Conservation (phyloP, 306 rosid genomes). For the Ammopiptanthus mongolicus region DNA sequence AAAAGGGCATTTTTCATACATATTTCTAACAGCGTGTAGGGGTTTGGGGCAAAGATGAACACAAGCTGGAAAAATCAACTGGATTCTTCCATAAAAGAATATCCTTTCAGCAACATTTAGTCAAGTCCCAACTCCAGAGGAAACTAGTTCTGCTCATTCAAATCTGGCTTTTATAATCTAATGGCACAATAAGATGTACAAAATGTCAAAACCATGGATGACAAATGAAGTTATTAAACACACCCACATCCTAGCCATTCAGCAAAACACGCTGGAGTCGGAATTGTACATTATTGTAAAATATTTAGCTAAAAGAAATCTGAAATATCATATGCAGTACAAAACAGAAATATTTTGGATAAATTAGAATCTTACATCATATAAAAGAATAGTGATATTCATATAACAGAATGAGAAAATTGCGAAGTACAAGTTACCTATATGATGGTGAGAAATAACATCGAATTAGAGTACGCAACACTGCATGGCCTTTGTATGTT, state of each 20-base stretch:
- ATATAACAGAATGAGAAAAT: not conserved
- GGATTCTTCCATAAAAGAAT: not conserved
- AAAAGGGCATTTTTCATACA: not conserved
- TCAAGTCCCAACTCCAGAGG: not conserved
- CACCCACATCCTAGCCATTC: not conserved
- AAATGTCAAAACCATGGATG: not conserved
- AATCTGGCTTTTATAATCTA: not conserved
- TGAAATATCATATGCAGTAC: not conserved
- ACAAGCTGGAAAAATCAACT: not conserved
- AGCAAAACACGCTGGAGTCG: not conserved
- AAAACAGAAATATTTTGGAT: not conserved
- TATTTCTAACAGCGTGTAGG: not conserved
- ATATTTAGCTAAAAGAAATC: not conserved
- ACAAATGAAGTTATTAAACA: not conserved
- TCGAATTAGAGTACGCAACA: slow-evolving; percentile 72
- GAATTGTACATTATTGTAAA: not conserved
- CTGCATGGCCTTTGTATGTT: slow-evolving; percentile 83
- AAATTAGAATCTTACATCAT: not conserved
- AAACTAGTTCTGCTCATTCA: not conserved
- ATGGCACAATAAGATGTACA: not conserved
- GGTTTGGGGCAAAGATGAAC: not conserved
- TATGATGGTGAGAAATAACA: slow-evolving; percentile 83
- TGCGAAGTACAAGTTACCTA: slow-evolving; percentile 40
- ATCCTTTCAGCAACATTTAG: not conserved
- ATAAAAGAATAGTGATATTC: not conserved